Base-by-base conservation (phyloP, 2,329 filamentous ascomycete genomes). In the Colletotrichum ledebouriae region DNA sequence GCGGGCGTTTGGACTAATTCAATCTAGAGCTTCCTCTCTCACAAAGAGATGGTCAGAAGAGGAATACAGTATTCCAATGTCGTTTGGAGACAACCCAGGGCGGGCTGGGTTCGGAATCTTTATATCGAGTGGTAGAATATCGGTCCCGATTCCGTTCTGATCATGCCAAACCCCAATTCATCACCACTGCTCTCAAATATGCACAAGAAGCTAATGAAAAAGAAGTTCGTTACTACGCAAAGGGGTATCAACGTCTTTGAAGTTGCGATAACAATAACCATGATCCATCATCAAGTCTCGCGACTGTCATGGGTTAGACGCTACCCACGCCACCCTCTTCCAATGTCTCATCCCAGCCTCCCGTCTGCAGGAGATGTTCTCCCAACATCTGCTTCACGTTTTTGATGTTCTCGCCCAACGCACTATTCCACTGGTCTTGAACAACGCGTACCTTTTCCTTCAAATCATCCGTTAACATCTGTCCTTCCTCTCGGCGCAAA, bases 381-480 rank as follows among this genome's bases (percentile, higher is more conserved):
- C 90, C 90, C 0, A 97, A 90, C 59, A 91, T 84, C 76, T 89
- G 88, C 79, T 93, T 95, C 70, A 94, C 90, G 15, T 84, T 86
- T 69, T 87, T 87, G 73, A 98, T 85, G 63, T 90, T 88, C 70
- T 90, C 89, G 1, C 94, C 95, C n/a, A 98, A 83, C 5, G 93
- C 94, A 74, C 94, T 92, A 41, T 87, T 85, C 95, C 96, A 98
- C 80, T 97, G 94, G 62, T 94, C 92, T 79, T 97, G 94, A 39
- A 98, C 93, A 71, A 94, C 89, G 37, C 91, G 88, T 2, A 98
- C 96, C 80, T 97, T 97, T 75, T 98, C 95, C 81, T 98, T 96
- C 72, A 98, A 80, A 75, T 98, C 95, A 56, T 90, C 89, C 6
- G 94, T 97, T 75, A 98, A 80, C 63, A 87, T 81, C 41, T 83